Percentiles rank a stretch among this genome's conserved stretches.
Evolutionary conservation across 495 filamentous ascomycete genomes (phyloP).

Genomic region (Annulohypoxylon bovei): DNA sequence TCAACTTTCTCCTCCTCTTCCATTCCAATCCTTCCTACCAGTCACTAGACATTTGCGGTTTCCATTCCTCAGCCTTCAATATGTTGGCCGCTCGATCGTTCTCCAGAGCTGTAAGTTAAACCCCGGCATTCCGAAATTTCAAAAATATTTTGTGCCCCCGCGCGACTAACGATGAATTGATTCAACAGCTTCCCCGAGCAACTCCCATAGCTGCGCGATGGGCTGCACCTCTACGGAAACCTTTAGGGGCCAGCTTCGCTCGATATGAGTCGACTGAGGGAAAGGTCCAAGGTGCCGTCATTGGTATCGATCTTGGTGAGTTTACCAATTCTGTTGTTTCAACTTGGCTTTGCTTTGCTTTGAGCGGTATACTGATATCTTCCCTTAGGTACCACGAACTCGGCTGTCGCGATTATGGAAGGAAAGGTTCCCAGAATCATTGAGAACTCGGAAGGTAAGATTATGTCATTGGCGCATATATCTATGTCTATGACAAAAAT

Average conservation of each 20-base stretch:
- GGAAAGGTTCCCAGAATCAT: slow-evolving; percentile 95
- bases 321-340: slow-evolving; percentile 24
- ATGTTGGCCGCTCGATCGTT: slow-evolving; percentile 72
- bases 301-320: slow-evolving; percentile 98
- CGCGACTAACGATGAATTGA: slow-evolving; percentile 36
- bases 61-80: slow-evolving; percentile 54
- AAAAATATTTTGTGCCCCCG: slow-evolving; percentile 35
- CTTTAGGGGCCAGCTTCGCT: slow-evolving; percentile 60
- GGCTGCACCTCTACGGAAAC: slow-evolving; percentile 63
- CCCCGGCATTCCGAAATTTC: background rate
- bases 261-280: slow-evolving; percentile 84
- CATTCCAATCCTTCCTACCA: slow-evolving; percentile 39
- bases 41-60: slow-evolving; percentile 36
- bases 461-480: background rate
- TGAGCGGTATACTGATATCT: slow-evolving; percentile 41
- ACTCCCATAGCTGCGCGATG: slow-evolving; percentile 67
- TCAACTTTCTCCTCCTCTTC: slow-evolving; percentile 47
- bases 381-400: slow-evolving; percentile 89
- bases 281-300: slow-evolving; percentile 93
- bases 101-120: slow-evolving; percentile 73
- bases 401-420: slow-evolving; percentile 97
- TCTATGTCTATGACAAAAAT: background rate
- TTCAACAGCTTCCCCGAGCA: slow-evolving; percentile 72
- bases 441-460: slow-evolving; percentile 92
- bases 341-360: background rate